These are phyloP conservation scores for Scortechinia acanthostroma DNA, from an alignment of 2,329 filamentous ascomycete species.

Conservation along the genomic window DNA sequence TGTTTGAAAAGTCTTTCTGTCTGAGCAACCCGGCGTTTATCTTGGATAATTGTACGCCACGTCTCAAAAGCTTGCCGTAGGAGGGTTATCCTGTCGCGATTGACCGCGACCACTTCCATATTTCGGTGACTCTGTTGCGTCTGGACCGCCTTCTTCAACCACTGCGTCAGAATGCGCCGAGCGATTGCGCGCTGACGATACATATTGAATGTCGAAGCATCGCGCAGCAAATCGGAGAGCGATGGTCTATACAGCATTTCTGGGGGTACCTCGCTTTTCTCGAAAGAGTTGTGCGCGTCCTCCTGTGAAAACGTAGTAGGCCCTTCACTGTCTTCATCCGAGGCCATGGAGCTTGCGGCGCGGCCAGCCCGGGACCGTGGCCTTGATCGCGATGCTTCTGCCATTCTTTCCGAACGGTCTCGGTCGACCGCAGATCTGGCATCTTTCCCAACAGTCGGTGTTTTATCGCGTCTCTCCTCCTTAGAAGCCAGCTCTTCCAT, in stretches of 20 bases:
- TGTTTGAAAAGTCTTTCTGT: slow-evolving; percentile 42
- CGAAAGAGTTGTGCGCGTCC: neutral
- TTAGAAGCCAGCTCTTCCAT: neutral
- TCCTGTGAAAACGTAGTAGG: neutral
- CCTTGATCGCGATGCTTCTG: neutral
- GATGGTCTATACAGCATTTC: neutral
- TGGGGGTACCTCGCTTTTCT: neutral
- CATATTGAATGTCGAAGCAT: slow-evolving; percentile 1
- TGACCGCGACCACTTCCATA: slow-evolving; percentile 28
- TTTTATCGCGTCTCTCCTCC: too few relatives aligned
- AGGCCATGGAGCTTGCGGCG: neutral
- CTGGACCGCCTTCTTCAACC: slow-evolving; percentile 10
- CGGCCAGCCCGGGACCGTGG: neutral
- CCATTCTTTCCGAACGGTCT: neutral
- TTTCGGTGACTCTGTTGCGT: slow-evolving; percentile 18
- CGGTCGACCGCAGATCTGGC: neutral
- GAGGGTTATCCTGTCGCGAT: slow-evolving; percentile 37
- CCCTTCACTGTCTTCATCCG: neutral
- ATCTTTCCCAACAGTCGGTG: neutral
- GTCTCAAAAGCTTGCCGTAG: slow-evolving; percentile 39
- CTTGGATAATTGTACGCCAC: slow-evolving; percentile 24
- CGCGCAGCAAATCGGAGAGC: neutral
- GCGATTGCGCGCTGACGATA: neutral
- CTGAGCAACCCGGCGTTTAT: slow-evolving; percentile 10
- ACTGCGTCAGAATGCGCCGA: neutral